phyloP scores from a whole-genome alignment of 2,329 filamentous ascomycete genomes.

The Colletotrichum salicis region DNA sequence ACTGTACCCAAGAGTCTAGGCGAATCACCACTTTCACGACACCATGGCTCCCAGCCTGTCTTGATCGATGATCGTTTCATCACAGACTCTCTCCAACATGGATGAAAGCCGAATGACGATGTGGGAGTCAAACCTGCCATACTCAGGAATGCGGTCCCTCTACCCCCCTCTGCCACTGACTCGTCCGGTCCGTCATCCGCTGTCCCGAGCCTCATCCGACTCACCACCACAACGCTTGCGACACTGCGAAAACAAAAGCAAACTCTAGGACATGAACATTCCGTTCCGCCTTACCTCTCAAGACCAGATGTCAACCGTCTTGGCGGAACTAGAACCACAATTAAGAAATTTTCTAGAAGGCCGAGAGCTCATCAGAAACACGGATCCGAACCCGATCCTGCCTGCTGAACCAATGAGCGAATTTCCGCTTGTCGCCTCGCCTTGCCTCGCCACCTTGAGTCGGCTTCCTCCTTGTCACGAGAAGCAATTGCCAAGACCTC shows the following conservation, averaged over 20 bases:
- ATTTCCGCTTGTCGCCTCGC: neutral
- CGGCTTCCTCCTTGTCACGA: conserved; percentile 4
- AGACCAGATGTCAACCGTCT: neutral
- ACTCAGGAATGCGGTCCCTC: neutral
- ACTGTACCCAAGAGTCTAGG: neutral
- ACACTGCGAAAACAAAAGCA: conserved; percentile 13
- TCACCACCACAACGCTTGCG: neutral
- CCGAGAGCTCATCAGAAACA: conserved; percentile 10
- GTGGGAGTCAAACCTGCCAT: neutral
- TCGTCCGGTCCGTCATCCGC: conserved; percentile 26
- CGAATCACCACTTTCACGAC: neutral
- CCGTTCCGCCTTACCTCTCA: neutral
- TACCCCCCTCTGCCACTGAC: conserved; percentile 10
- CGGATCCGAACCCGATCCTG: conserved; percentile 6
- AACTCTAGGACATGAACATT: neutral
- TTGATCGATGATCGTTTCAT: neutral
- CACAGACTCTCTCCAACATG: neutral
- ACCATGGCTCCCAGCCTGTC: neutral
- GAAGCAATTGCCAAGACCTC: conserved; percentile 18
- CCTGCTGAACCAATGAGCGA: neutral
- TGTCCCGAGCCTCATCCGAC: conserved; percentile 19
- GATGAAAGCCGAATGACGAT: neutral
- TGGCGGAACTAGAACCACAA: neutral
- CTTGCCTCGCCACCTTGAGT: conserved; percentile 14
- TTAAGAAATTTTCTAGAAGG: conserved; percentile 5